Conservation (phyloP, 2,329 filamentous ascomycete species). For the Arthrinium puccinioides region DNA sequence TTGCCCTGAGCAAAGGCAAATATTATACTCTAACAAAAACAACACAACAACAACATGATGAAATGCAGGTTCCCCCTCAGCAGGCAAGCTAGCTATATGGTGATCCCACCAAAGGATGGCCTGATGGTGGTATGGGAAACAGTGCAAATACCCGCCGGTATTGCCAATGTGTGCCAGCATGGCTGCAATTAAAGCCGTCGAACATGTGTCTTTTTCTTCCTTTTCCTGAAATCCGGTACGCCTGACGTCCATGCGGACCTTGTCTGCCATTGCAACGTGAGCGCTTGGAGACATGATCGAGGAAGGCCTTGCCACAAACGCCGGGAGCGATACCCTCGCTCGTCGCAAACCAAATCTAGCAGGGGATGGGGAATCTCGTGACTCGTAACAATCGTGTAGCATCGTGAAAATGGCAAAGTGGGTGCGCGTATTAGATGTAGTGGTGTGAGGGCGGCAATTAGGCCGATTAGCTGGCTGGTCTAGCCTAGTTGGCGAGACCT, state of each 20-base stretch:
- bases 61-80: too few species aligned
- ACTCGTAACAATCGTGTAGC: conserved; percentile 20
- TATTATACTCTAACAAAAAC: conserved; percentile 3
- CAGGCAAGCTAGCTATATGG: too few species aligned
- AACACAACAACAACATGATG: too few species aligned
- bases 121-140: too few species aligned
- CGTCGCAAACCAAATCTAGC: conserved; percentile 3
- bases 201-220: not conserved
- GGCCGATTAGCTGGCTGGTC: too few species aligned
- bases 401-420: conserved; percentile 13
- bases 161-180: too few species aligned
- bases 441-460: not conserved
- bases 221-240: not conserved
- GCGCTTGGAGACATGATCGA: conserved; percentile 1
- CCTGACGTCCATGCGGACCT: not conserved
- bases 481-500: too few species aligned
- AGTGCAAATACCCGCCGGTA: too few species aligned
- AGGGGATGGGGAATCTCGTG: conserved; percentile 1
- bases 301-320: conserved; percentile 2
- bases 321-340: conserved; percentile 1
- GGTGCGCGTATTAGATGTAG: conserved; percentile 10
- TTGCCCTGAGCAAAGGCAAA: too few species aligned
- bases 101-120: too few species aligned
- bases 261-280: conserved; percentile 1
- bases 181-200: conserved; percentile 2